phyloP scores from a whole-genome alignment of 2,329 filamentous ascomycete species.

The Cordyceps javanica region DNA sequence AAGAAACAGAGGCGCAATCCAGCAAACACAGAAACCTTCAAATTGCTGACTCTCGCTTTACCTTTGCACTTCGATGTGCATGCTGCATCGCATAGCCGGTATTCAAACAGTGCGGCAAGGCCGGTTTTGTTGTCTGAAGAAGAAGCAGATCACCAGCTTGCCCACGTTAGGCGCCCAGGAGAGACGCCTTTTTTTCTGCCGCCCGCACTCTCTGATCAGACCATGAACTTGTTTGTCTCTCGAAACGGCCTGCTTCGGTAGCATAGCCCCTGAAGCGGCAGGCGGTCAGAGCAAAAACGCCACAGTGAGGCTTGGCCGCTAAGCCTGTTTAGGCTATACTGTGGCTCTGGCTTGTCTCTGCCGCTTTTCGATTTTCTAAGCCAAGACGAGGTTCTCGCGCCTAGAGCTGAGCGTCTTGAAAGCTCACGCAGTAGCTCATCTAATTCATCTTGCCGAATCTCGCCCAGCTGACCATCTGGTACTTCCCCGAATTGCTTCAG shows the following conservation, averaged over 20 bases:
- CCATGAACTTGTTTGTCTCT: neutral
- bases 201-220: neutral
- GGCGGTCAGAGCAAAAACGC: neutral
- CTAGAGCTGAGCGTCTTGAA: neutral
- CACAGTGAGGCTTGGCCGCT: constrained; percentile 4
- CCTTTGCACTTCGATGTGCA: neutral
- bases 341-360: neutral
- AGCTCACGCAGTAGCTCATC: neutral
- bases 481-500: too few species aligned
- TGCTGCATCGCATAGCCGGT: neutral
- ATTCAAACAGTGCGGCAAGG: neutral
- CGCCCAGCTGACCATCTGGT: neutral
- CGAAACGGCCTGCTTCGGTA: too few species aligned
- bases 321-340: neutral
- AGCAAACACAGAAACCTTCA: neutral
- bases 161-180: neutral
- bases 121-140: neutral
- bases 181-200: neutral
- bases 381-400: neutral
- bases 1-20: neutral
- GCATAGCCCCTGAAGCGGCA: neutral
- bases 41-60: neutral
- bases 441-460: neutral
- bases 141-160: neutral
- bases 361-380: constrained; percentile 10